These are phyloP conservation scores for Trichoderma arundinaceum DNA, from an alignment of 2,329 filamentous ascomycete genomes.

Conservation along the genomic window DNA sequence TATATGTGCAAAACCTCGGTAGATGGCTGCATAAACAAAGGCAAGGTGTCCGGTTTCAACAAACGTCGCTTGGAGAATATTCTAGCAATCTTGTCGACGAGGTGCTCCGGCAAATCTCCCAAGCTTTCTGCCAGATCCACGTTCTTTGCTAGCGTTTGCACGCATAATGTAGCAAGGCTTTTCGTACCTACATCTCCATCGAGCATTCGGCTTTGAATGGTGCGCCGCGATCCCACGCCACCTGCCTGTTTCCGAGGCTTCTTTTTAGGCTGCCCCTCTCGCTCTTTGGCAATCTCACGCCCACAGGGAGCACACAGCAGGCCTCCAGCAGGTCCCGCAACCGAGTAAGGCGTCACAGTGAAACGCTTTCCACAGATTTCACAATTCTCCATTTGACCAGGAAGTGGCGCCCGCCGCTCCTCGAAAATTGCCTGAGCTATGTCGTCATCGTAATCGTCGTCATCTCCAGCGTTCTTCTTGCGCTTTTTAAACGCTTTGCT, in stretches of 20 bases:
- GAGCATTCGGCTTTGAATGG: conserved; percentile 81
- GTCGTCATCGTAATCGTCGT: conserved; percentile 52
- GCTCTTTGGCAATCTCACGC: conserved; percentile 71
- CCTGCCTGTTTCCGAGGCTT: conserved; percentile 56
- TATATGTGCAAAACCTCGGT: conserved; percentile 61
- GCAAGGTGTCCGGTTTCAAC: conserved; percentile 58
- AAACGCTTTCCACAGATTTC: conserved; percentile 85
- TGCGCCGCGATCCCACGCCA: conserved; percentile 69
- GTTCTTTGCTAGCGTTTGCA: conserved; percentile 67
- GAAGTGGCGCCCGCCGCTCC: conserved; percentile 60
- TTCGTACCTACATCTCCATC: conserved; percentile 77
- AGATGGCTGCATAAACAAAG: conserved; percentile 61
- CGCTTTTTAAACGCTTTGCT: conserved; percentile 63
- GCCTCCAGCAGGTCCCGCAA: conserved; percentile 80
- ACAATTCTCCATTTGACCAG: conserved; percentile 88
- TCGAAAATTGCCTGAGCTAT: conserved; percentile 56
- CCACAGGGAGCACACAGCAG: conserved; percentile 85
- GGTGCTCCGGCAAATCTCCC: conserved; percentile 61
- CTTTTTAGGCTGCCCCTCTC: conserved; percentile 49
- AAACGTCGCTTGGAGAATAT: conserved; percentile 66
- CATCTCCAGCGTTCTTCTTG: conserved; percentile 52
- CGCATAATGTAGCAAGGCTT: conserved; percentile 67
- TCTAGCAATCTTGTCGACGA: conserved; percentile 65
- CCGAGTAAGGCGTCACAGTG: conserved; percentile 88
- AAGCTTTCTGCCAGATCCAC: conserved; percentile 66